Evolutionary conservation across 441 rosid genomes (phyloP), one percentile per base, ranked within the genome.

Genomic region (Adansonia grandidieri): DNA sequence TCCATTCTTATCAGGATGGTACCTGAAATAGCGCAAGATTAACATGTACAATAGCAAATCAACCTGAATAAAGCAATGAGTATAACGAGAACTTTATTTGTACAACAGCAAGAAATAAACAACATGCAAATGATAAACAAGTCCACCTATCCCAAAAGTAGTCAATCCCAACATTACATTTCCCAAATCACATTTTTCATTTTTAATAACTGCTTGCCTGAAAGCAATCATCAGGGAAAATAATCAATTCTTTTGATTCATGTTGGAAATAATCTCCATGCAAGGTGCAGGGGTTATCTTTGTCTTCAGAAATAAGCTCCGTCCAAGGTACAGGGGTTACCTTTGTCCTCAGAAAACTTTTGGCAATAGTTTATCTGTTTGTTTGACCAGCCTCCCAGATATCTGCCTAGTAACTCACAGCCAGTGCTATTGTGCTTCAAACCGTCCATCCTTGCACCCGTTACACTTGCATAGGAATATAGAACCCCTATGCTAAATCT

Each of bases 1-100:
- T 53, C 91, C 93, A 82, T 92, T 96, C 87, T 96, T 92, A 90
- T 94, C 99, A 77, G 98, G 99, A 89, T 96, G 99, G 74, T 96
- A 94, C 91, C 99, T 96, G 90, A 79, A 85, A 84, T 66, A 79
- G 64, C 13, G 50, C 58, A 58, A 72, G 2, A 9, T 75, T 69
- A 76, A 74, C 56, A 71, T 17, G 61, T 1, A 60, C 5, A 28
- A 42, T 45, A 51, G 10, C 63, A 4, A 63, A 60, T 63, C 42
- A 47, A 67, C 61, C 37, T 42, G 22, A 44, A 22, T 15, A 53
- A 32, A 28, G 56, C 40, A 44, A 8, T 28, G 61, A 75, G 57
- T 17, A 60, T n/a, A 28, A n/a, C 9, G 9, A 44, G 47, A 53
- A 44, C 8, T 13, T 22, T 45, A 17, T 50, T 17, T n/a, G 58